Percentiles rank a stretch among this genome's conserved stretches.
Evolutionary conservation across 129 eudicot species (phyloP).

Genomic region (Cynara cardunculus): DNA sequence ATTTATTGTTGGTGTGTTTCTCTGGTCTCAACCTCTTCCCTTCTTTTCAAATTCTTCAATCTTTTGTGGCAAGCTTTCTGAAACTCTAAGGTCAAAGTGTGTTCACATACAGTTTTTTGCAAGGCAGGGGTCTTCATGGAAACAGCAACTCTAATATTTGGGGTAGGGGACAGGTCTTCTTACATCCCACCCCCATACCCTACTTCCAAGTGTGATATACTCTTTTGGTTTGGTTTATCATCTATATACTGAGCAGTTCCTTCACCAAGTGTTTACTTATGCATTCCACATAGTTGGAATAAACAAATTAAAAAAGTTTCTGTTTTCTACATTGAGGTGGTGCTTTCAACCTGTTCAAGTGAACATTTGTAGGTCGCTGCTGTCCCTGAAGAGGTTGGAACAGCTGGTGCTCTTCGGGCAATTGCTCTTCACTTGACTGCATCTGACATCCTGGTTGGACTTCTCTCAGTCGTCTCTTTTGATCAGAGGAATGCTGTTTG

Average conservation of each 20-base stretch:
- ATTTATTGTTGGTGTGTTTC: not conserved
- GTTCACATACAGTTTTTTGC: not conserved
- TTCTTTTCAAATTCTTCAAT: not conserved
- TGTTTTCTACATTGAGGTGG: not conserved
- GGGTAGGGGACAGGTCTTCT: not conserved
- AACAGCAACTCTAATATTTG: not conserved
- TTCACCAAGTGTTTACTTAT: not conserved
- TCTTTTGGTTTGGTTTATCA: not conserved
- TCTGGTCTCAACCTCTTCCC: not conserved
- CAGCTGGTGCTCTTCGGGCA: conserved; percentile 92
- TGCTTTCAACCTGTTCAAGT: not conserved
- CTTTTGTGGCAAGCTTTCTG: not conserved
- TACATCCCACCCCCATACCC: not conserved
- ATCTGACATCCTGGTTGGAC: conserved; percentile 75
- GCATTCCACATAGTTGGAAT: not conserved
- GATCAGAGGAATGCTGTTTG: not conserved
- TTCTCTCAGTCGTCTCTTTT: conserved; percentile 7
- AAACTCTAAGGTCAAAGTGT: not conserved
- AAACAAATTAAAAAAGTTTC: not conserved
- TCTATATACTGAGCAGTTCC: not conserved
- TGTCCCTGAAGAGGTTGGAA: conserved; percentile 95
- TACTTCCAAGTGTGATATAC: not conserved
- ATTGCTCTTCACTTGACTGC: conserved; percentile 80
- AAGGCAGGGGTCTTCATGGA: not conserved
- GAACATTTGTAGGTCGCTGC: conserved; percentile 65